Conservation (phyloP, 164 flowering plant genomes). For the Magnolia officinalis region DNA sequence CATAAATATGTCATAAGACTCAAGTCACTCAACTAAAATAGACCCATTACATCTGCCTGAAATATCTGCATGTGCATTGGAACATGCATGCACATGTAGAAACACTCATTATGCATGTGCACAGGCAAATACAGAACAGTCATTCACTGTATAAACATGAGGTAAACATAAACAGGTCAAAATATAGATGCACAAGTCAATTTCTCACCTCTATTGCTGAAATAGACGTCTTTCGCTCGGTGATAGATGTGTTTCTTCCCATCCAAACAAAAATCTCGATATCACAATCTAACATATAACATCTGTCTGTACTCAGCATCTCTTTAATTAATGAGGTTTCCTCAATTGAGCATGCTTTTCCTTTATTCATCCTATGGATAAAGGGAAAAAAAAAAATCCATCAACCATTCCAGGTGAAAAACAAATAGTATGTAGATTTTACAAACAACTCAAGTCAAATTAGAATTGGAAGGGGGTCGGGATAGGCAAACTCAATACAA, state of each 20-base stretch:
- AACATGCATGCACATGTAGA: not conserved
- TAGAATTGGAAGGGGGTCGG: not conserved
- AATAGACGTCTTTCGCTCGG: conserved; percentile 53
- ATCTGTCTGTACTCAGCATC: conserved; percentile 47
- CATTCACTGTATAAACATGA: not conserved
- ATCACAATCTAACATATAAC: conserved; percentile 66
- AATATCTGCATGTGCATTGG: not conserved
- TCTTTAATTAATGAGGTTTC: conserved; percentile 30
- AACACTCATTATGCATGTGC: not conserved
- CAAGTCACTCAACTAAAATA: too few species aligned
- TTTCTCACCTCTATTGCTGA: conserved; percentile 49
- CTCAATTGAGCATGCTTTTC: conserved; percentile 31
- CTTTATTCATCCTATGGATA: conserved; percentile 45
- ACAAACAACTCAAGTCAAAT: not conserved
- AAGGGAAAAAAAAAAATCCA: conserved; percentile 3
- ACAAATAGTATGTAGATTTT: not conserved
- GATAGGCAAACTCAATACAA: not conserved
- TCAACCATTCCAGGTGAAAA: conserved; percentile 1
- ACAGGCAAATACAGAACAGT: not conserved
- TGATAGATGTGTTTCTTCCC: conserved; percentile 54
- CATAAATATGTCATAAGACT: too few species aligned
- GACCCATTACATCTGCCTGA: not conserved
- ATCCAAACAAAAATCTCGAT: conserved; percentile 64
- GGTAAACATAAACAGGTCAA: not conserved
- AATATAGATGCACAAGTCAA: not conserved